Evolutionary conservation across 495 filamentous ascomycete species (phyloP), one percentile per base, ranked within the genome.

Genomic region (Annulohypoxylon moriforme): DNA sequence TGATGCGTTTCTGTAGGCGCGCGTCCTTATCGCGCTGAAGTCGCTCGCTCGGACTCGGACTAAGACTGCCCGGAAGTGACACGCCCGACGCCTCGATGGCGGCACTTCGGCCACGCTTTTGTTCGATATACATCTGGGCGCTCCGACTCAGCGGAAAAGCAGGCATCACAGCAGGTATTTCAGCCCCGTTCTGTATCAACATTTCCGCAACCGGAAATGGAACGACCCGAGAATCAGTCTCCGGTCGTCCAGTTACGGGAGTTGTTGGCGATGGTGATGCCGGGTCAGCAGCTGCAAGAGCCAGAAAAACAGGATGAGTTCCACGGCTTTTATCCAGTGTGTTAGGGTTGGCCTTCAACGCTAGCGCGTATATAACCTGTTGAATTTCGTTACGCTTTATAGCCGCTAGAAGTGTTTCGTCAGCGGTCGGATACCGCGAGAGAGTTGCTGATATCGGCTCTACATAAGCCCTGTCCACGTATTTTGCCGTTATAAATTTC

Each of bases 361-460:
- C 93, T 25, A 99, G 86, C 18, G 94, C 96, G 72, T 98, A 95
- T 20, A 98, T 89, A 10, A 96, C 93, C 61, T 93, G 91, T 63
- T 94, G 91, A 36, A 98, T 91, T 69, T 99, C 94, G 78, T 97
- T 97, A 70, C 89, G 91, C 83, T 97, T 98, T 80, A 97, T 93
- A 7, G 92, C 93, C 1, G 94, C 93, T n/a, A 99, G 83, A 6
- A 99, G 89, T 0, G 90, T 93, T 74, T 99, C 96, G 60, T 98
- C 93, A 0, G 96, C 84, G 0, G 91, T 93, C 3, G 88, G 84
- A 75, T 92, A 96, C 16, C 91, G 88, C 11, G 93, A 96, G 9
- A 91, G 78, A 0, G 92, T 89, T 18, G 92, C 78, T 3, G 91
- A 91, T 18, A 98, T 89, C 4, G 89, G 89, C 69, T 92, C 88